Evolutionary conservation across 306 rosid species (phyloP), one percentile per base, ranked within the genome.

Genomic region (Glycine soja): DNA sequence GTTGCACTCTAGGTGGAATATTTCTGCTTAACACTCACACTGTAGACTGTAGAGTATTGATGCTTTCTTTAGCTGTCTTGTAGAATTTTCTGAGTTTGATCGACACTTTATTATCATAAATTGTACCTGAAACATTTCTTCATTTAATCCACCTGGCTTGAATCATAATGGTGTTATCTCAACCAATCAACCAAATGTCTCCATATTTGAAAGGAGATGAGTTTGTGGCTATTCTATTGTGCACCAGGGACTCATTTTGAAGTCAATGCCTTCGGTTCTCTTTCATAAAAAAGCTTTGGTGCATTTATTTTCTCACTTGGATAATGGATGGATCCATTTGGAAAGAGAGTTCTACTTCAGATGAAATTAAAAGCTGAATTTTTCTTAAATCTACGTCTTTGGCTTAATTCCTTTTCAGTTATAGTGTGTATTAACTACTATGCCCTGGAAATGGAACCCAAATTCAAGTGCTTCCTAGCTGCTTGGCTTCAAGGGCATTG

Each of bases 381-480:
- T 38, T 38, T 4, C 43, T 38, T 38, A 38, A 38, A 38, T 38
- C 43, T 38, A 38, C 7, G 4, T 38, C 43, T 38, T 38, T 5
- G 43, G 4, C 43, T 38, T 38, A 38, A 38, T 38, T 4, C 43
- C 43, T 38, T 24, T 38, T 24, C 30, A 24, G 30, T 24, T 24
- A 24, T 24, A 24, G 43, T 15, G 15, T 8, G 62, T 52, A 32
- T 52, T 52, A 52, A 72, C 61, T 57, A 57, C 19, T 2, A 15
- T 15, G 75, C 15, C 75, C 24, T 8, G 12, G 75, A 3, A 34
- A 30, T 70, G 14, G 11, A 72, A 56, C 42, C 52, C 16, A 19
- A 24, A 18, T 13, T 53, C 47, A 61, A 61, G 58, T 14, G 58
- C 59, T 75, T 30, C 70, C 57, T 14, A 5, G 71, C 79, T 48